phyloP scores from a whole-genome alignment of 2,329 filamentous ascomycete genomes.

The Sarocladium brachiariae region DNA sequence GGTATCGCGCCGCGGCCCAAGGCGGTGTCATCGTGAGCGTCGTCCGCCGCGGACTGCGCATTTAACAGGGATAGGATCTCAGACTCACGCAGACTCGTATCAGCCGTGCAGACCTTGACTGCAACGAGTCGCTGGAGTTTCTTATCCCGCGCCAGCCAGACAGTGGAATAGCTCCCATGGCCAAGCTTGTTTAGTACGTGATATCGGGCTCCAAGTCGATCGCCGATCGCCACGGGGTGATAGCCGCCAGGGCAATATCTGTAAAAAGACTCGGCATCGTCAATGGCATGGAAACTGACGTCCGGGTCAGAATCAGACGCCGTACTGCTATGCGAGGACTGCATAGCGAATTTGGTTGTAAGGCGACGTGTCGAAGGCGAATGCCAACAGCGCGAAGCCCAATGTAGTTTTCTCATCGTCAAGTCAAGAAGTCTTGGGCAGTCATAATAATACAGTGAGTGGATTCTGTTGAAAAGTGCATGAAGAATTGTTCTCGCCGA shows the following conservation, averaged over 20 bases:
- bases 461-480: no score
- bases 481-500: no score
- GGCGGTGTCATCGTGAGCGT: no score
- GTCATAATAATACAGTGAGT: no score
- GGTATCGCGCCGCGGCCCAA: not conserved
- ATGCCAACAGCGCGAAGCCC: no score
- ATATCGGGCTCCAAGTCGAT: constrained; percentile 24
- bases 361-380: no score
- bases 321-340: no score
- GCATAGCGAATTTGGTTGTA: no score
- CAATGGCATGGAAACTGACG: constrained; percentile 7
- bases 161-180: constrained; percentile 18
- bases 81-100: constrained; percentile 15
- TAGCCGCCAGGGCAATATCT: constrained; percentile 29
- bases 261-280: constrained; percentile 17
- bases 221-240: constrained; percentile 31
- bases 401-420: no score
- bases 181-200: constrained; percentile 22
- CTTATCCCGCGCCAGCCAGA: constrained; percentile 17
- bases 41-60: not conserved
- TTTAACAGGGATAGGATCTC: constrained; percentile 17
- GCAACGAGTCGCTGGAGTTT: constrained; percentile 20
- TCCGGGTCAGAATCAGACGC: no score
- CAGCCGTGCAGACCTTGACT: constrained; percentile 23
- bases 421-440: no score